Percentiles rank a stretch among this genome's conserved stretches.
These are phyloP conservation scores for Suhomyces bolitotheri DNA, from an alignment of 1,139 yeast genomes.

Conservation along the genomic window DNA sequence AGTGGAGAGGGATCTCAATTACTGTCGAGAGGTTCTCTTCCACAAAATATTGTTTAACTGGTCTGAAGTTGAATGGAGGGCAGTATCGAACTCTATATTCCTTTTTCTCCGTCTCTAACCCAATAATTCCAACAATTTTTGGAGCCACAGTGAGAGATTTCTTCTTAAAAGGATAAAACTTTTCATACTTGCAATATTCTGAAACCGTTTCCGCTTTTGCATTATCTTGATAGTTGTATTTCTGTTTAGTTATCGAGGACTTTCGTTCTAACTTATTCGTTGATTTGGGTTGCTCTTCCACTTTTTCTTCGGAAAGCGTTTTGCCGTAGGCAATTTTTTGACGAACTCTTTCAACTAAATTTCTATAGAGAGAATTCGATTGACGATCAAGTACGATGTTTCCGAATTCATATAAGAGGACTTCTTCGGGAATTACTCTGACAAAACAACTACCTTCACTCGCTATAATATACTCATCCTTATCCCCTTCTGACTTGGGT, in stretches of 20 bases:
- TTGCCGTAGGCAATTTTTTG: conserved; percentile 21
- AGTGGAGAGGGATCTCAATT: conserved; percentile 17
- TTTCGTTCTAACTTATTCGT: conserved; percentile 3
- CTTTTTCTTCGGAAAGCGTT: conserved; percentile 10
- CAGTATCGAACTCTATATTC: conserved; percentile 19
- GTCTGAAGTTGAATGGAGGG: conserved; percentile 10
- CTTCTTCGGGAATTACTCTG: conserved; percentile 24
- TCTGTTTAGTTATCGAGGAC: neutral
- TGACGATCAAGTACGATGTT: conserved; percentile 14
- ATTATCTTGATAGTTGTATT: neutral
- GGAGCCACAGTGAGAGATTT: conserved; percentile 23
- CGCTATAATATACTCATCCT: conserved; percentile 25
- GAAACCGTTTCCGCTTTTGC: neutral
- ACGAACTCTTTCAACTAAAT: conserved; percentile 18
- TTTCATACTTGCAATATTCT: conserved; percentile 13
- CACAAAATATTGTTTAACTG: neutral
- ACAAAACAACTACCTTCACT: conserved; percentile 25
- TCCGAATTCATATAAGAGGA: conserved; percentile 14
- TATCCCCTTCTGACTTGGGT: conserved; percentile 13
- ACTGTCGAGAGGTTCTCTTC: conserved; percentile 4
- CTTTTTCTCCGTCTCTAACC: conserved; percentile 17
- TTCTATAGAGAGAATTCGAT: conserved; percentile 18
- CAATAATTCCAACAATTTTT: conserved; percentile 24
- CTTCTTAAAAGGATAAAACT: conserved; percentile 21
- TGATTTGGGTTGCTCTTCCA: conserved; percentile 4